Evolutionary conservation across 345 rosid species (phyloP).

Genomic region (Salix udensis): DNA sequence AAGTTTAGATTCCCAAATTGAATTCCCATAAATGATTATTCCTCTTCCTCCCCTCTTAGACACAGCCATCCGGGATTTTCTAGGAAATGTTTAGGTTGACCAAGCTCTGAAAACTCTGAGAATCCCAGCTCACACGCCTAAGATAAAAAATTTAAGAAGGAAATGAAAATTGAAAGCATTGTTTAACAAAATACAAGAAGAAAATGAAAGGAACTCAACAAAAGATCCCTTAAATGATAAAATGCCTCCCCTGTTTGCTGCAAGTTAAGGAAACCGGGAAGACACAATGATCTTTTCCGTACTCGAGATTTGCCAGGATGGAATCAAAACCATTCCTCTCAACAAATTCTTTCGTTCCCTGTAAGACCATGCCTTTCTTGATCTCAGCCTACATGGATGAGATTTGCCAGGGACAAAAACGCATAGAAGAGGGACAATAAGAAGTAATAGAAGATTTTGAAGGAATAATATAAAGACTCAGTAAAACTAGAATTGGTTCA

Average conservation of each 20-base stretch:
- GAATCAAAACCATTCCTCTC: background rate
- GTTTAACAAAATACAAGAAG: background rate
- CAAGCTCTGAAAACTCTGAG: background rate
- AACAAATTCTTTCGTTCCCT: too few relatives aligned
- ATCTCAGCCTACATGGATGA: background rate
- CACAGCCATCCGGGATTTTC: background rate
- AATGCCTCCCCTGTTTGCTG: background rate
- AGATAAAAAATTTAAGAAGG: background rate
- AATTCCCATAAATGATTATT: too few relatives aligned
- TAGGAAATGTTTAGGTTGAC: background rate
- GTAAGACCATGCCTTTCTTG: background rate
- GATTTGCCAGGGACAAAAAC: background rate
- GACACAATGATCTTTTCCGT: background rate
- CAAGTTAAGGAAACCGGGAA: background rate
- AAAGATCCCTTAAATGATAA: background rate
- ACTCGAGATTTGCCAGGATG: background rate
- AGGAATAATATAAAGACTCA: too few relatives aligned
- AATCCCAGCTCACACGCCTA: background rate
- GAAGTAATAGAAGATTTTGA: too few relatives aligned
- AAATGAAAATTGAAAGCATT: background rate
- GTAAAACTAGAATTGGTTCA: background rate
- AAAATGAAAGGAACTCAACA: background rate
- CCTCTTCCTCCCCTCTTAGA: background rate
- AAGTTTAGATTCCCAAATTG: background rate
- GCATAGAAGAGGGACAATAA: background rate